Percentiles rank a stretch among this genome's conserved stretches.
Conservation (phyloP, 2,329 filamentous ascomycete genomes). For the Sporothrix mexicana region DNA sequence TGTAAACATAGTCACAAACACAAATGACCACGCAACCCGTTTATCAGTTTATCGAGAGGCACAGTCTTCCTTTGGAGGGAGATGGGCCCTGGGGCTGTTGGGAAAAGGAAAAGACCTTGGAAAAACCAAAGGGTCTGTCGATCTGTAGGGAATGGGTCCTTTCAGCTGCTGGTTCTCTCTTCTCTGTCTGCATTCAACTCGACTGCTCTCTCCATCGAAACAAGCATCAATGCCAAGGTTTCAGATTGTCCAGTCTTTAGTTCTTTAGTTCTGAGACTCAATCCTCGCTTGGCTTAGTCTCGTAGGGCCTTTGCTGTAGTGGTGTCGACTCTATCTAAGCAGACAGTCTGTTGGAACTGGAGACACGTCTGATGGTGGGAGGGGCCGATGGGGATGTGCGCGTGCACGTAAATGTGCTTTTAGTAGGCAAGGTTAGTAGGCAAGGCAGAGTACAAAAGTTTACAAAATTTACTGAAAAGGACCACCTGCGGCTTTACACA, state of each 20-base stretch:
- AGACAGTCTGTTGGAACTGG: neutral
- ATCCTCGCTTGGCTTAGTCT: neutral
- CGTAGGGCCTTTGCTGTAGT: neutral
- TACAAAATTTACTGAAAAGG: no score
- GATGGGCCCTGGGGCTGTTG: neutral
- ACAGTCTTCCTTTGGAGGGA: conserved; percentile 8
- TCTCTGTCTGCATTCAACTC: neutral
- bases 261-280: no score
- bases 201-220: neutral
- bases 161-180: neutral
- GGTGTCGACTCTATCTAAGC: neutral
- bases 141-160: neutral
- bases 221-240: conserved; percentile 13
- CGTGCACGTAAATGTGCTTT: no score
- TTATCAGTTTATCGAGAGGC: neutral
- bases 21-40: neutral
- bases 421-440: no score
- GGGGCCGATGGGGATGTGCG: conserved; percentile 23
- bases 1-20: neutral
- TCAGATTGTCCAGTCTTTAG: neutral
- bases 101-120: neutral
- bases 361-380: neutral
- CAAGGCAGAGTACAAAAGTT: neutral
- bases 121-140: neutral
- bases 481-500: neutral